Evolutionary conservation across 345 rosid genomes (phyloP).

Genomic region (Gossypium ekmanianum): DNA sequence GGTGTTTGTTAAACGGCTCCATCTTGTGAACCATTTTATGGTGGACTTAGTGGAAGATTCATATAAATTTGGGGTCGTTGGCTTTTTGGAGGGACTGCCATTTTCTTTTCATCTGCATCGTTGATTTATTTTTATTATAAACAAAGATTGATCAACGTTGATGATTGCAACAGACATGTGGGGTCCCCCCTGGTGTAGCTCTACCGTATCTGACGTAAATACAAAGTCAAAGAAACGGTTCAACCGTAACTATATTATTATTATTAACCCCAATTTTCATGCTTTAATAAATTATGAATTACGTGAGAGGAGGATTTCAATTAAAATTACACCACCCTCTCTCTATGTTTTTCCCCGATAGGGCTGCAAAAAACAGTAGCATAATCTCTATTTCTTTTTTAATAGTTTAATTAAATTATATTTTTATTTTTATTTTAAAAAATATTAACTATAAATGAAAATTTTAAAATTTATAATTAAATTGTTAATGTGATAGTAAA

Average conservation of each 20-base stretch:
- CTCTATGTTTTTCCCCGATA: not conserved
- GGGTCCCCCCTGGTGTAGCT: conserved; percentile 10
- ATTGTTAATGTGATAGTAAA: too few species aligned
- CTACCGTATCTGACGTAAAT: conserved; percentile 12
- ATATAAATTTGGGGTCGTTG: conserved; percentile 30
- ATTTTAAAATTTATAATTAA: too few species aligned
- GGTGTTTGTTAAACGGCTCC: conserved; percentile 67
- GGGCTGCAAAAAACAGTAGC: too few species aligned
- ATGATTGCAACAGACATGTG: not conserved
- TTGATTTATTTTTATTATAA: not conserved
- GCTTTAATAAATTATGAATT: not conserved
- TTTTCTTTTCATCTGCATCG: not conserved
- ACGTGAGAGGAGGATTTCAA: not conserved
- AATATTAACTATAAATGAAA: too few species aligned
- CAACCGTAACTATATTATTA: conserved; percentile 32
- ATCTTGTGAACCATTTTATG: conserved; percentile 36
- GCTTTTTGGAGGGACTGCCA: not conserved
- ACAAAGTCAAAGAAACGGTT: conserved; percentile 46
- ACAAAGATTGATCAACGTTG: conserved; percentile 27
- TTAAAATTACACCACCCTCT: not conserved
- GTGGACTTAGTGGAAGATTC: conserved; percentile 33
- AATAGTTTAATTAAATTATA: too few species aligned
- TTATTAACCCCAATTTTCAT: not conserved
- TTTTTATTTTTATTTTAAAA: too few species aligned
- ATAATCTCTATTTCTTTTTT: too few species aligned